phyloP scores from a whole-genome alignment of 495 filamentous ascomycete genomes.

The Talaromyces liani region DNA sequence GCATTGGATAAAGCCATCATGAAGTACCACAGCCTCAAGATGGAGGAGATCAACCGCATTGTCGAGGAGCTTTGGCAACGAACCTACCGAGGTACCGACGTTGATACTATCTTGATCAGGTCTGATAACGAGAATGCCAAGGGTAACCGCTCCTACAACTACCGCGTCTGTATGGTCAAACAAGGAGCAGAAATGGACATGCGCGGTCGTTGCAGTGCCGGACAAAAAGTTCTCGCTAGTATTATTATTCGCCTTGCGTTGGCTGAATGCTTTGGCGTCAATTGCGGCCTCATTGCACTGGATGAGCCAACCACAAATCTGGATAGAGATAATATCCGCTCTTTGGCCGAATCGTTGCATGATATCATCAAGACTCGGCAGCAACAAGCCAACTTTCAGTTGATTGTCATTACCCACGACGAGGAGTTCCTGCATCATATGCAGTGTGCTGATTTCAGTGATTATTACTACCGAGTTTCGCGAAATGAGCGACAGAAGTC shows the following conservation, averaged over 20 bases:
- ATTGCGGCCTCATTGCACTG: constrained; percentile 93
- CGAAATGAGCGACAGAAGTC: constrained; percentile 83
- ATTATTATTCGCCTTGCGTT: constrained; percentile 97
- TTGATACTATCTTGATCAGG: constrained; percentile 91
- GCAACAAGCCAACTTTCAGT: constrained; percentile 88
- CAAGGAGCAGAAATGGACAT: constrained; percentile 98
- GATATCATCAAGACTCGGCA: constrained; percentile 80
- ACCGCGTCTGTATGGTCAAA: constrained; percentile 98
- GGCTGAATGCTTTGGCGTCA: constrained; percentile 93
- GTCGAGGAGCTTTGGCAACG: constrained; percentile 91
- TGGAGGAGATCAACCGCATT: constrained; percentile 97
- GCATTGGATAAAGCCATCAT: constrained; percentile 95
- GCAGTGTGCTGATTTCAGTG: constrained; percentile 90
- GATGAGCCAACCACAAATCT: constrained; percentile 98
- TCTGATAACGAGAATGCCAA: constrained; percentile 73
- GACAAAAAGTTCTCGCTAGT: constrained; percentile 90
- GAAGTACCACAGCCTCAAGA: constrained; percentile 90
- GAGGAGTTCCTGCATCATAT: constrained; percentile 92
- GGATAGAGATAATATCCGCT: constrained; percentile 87
- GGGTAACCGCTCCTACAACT: constrained; percentile 86
- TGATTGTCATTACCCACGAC: constrained; percentile 98
- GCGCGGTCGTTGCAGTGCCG: constrained; percentile 93
- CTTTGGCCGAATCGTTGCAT: constrained; percentile 76
- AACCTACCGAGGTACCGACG: constrained; percentile 95
- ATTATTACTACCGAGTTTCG: constrained; percentile 80